Percentiles rank a stretch among this genome's conserved stretches.
Evolutionary conservation across 108 stramenopile genomes (phyloP).

Genomic region (Aurantiochytrium sp.): DNA sequence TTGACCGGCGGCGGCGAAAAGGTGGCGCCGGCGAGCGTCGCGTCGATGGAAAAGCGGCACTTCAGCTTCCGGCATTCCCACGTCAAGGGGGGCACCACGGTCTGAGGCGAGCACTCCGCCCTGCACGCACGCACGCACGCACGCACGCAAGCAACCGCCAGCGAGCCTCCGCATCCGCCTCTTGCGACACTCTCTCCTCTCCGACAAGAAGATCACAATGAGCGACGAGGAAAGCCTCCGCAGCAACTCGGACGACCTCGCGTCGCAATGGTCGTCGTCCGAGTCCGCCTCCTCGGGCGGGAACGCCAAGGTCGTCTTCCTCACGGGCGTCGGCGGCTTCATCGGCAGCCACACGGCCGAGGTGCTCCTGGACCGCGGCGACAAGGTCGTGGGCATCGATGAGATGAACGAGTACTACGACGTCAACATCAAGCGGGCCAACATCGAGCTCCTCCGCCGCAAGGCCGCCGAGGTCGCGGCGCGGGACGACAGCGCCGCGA

Average conservation of each 20-base stretch:
- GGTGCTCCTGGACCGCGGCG: slow-evolving; percentile 75
- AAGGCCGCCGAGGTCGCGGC: neutral
- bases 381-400: slow-evolving; percentile 90
- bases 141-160: no score
- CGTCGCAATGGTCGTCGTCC: neutral
- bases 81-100: slow-evolving; percentile 29
- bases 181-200: no score
- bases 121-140: no score
- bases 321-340: slow-evolving; percentile 96
- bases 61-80: neutral
- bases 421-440: slow-evolving; percentile 77
- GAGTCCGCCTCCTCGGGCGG: neutral
- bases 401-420: slow-evolving; percentile 99
- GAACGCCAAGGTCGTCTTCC: slow-evolving; percentile 66
- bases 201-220: no score
- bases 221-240: neutral
- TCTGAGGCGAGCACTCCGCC: neutral
- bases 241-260: neutral
- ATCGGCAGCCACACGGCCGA: slow-evolving; percentile 81
- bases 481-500: neutral
- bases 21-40: no score
- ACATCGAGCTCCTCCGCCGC: slow-evolving; percentile 60
- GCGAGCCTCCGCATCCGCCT: no score
- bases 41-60: neutral
- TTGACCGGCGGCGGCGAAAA: no score